Evolutionary conservation across 2,329 filamentous ascomycete genomes (phyloP).

Genomic region (Didymella lethalis): DNA sequence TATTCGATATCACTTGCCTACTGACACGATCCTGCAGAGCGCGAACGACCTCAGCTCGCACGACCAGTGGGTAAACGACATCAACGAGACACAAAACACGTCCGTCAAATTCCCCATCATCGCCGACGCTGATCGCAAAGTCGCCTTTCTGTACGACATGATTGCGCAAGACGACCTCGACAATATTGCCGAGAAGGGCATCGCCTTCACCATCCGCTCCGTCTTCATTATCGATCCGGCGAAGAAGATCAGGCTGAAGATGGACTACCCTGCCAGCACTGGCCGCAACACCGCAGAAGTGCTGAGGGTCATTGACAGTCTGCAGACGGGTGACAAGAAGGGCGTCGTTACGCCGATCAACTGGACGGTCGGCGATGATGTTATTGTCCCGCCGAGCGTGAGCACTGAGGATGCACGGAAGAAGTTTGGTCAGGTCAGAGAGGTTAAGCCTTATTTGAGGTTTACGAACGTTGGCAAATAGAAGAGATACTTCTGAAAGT

Average conservation of each 20-base stretch:
- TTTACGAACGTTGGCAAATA: constrained; percentile 65
- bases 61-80: constrained; percentile 87
- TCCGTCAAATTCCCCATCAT: constrained; percentile 60
- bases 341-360: constrained; percentile 88
- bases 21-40: constrained; percentile 48
- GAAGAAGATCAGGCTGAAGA: constrained; percentile 91
- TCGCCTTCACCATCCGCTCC: constrained; percentile 92
- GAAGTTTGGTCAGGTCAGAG: constrained; percentile 78
- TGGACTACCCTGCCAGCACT: constrained; percentile 90
- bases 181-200: constrained; percentile 63
- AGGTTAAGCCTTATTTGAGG: constrained; percentile 73
- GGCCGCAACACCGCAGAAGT: constrained; percentile 69
- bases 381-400: constrained; percentile 86
- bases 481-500: background rate
- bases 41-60: constrained; percentile 88
- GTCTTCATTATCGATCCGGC: constrained; percentile 94
- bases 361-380: constrained; percentile 88
- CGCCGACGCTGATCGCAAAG: constrained; percentile 58
- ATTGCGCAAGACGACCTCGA: constrained; percentile 63
- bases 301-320: constrained; percentile 64
- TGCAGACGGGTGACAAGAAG: constrained; percentile 80
- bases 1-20: background rate
- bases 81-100: constrained; percentile 57
- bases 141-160: constrained; percentile 61
- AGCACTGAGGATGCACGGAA: constrained; percentile 85